Evolutionary conservation across 345 rosid species (phyloP).

Genomic region (Eucalyptus cladocalyx): DNA sequence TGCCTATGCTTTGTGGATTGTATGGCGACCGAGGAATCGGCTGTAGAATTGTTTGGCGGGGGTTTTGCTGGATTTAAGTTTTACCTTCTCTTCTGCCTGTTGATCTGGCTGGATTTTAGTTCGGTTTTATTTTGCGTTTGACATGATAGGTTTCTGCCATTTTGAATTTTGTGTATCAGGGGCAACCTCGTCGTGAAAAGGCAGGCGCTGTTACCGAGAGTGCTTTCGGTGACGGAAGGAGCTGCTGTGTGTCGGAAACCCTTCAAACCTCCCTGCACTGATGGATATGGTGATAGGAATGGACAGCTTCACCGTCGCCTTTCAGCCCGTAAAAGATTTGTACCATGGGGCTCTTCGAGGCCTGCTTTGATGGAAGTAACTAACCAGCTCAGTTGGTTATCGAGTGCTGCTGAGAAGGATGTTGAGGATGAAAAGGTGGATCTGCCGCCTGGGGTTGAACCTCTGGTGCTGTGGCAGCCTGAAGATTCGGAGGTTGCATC

Average conservation of each 20-base stretch:
- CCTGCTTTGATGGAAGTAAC: conserved; percentile 46
- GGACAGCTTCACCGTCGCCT: conserved; percentile 76
- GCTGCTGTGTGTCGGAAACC: conserved; percentile 91
- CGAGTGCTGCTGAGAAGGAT: conserved; percentile 1
- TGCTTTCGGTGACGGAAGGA: conserved; percentile 78
- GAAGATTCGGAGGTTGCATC: conserved; percentile 39
- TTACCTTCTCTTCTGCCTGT: not conserved
- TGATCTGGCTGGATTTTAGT: not conserved
- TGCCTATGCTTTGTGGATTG: not conserved
- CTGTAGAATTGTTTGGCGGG: not conserved
- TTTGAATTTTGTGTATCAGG: conserved; percentile 17
- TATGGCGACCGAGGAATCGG: not conserved
- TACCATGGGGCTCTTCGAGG: conserved; percentile 82
- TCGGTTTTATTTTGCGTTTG: not conserved
- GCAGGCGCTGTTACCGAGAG: conserved; percentile 77
- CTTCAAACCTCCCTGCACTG: conserved; percentile 73
- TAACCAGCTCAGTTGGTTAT: conserved; percentile 7
- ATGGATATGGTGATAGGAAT: conserved; percentile 39
- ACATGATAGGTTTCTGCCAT: not conserved
- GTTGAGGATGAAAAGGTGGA: conserved; percentile 43
- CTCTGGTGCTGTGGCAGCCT: conserved; percentile 79
- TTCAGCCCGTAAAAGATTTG: conserved; percentile 78
- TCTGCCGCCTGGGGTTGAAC: conserved; percentile 79
- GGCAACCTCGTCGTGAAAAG: conserved; percentile 78
- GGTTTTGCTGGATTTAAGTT: not conserved